These are phyloP conservation scores for Salvia sclarea DNA, from an alignment of 305 asterid genomes.

Conservation along the genomic window DNA sequence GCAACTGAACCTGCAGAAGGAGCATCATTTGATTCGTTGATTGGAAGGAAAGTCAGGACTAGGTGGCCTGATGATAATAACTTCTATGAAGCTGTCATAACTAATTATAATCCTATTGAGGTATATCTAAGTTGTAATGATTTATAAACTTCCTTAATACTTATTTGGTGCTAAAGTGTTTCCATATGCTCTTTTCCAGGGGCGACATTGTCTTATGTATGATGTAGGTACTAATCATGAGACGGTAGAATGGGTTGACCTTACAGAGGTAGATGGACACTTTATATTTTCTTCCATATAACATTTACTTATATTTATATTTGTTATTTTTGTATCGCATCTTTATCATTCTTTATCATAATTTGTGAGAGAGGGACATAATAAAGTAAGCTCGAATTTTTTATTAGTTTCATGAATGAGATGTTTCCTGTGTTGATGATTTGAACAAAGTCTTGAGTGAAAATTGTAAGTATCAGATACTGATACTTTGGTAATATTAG, in stretches of 20 bases:
- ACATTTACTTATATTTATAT: slow-evolving; percentile 9
- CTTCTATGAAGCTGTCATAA: slow-evolving; percentile 85
- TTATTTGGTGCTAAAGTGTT: slow-evolving; percentile 26
- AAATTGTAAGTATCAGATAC: not conserved
- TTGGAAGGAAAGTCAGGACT: slow-evolving; percentile 83
- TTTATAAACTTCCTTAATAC: slow-evolving; percentile 8
- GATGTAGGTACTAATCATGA: slow-evolving; percentile 63
- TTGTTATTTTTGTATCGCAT: not conserved
- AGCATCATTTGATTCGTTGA: slow-evolving; percentile 50
- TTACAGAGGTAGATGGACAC: slow-evolving; percentile 68
- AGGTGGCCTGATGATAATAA: slow-evolving; percentile 92
- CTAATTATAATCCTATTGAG: slow-evolving; percentile 64
- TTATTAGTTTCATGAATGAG: slow-evolving; percentile 13
- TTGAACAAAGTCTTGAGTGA: slow-evolving; percentile 9
- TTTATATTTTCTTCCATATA: slow-evolving; percentile 29
- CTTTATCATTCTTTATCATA: not conserved
- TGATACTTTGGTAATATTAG: not conserved
- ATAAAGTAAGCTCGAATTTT: slow-evolving; percentile 10
- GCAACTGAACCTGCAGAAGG: slow-evolving; percentile 58
- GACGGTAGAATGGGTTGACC: slow-evolving; percentile 90
- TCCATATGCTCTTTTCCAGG: slow-evolving; percentile 51
- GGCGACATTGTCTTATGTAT: slow-evolving; percentile 79
- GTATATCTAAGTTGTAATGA: slow-evolving; percentile 40
- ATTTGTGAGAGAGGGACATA: slow-evolving; percentile 4
- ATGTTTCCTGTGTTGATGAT: slow-evolving; percentile 22